These are phyloP conservation scores for Penicillium bialowiezense DNA, from an alignment of 495 filamentous ascomycete species.

Conservation along the genomic window DNA sequence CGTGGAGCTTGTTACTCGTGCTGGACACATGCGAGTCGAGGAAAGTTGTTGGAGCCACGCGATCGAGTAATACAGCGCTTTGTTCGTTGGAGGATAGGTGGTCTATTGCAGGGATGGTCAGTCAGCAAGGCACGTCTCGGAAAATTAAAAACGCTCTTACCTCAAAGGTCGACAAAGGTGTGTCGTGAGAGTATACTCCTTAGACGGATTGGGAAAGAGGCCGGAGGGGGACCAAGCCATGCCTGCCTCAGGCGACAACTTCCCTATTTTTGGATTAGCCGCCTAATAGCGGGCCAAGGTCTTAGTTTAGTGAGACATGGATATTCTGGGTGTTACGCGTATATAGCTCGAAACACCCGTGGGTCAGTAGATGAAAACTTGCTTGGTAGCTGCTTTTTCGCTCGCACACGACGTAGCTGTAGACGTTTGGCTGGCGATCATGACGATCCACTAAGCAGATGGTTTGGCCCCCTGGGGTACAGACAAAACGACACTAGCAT, in stretches of 20 bases:
- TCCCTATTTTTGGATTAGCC: conserved; percentile 20
- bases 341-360: too few relatives aligned
- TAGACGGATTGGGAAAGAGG: conserved; percentile 28
- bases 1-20: conserved; percentile 12
- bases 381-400: too few relatives aligned
- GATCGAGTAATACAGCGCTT: conserved; percentile 6
- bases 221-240: conserved; percentile 7
- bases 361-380: not conserved
- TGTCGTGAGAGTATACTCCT: conserved; percentile 19
- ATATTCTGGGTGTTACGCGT: not conserved
- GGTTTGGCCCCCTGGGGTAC: not conserved
- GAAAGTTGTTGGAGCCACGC: conserved; percentile 11
- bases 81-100: not conserved
- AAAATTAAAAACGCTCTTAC: not conserved
- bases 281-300: not conserved
- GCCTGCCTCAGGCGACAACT: conserved; percentile 16
- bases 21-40: conserved; percentile 18
- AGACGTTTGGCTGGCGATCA: not conserved
- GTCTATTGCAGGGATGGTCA: not conserved
- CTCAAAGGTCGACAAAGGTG: not conserved
- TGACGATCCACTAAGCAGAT: not conserved
- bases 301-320: conserved; percentile 1
- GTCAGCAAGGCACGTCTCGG: not conserved
- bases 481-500: too few relatives aligned
- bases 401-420: too few relatives aligned